phyloP scores from a whole-genome alignment of 139 green algal species.

The Picochlorum sp. region DNA sequence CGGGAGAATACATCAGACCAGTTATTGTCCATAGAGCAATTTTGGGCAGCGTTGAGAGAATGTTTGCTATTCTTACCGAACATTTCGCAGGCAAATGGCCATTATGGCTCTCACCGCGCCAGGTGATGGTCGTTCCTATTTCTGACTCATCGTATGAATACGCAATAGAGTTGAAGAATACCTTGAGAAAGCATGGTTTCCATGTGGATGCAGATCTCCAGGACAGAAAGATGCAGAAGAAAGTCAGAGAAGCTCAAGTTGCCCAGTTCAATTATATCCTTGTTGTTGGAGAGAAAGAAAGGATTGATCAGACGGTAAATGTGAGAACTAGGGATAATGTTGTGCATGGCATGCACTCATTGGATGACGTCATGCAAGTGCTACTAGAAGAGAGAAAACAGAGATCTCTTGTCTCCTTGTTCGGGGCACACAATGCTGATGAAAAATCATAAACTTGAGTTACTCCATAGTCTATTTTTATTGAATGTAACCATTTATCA shows the following conservation, averaged over 20 bases:
- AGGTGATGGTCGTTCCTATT: conserved; percentile 97
- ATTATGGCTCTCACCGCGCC: conserved; percentile 88
- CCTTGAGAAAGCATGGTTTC: conserved; percentile 50
- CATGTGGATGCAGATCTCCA: conserved; percentile 68
- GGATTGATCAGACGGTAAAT: conserved; percentile 65
- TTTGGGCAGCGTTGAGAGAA: conserved; percentile 92
- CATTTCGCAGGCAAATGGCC: conserved; percentile 97
- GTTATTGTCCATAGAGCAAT: conserved; percentile 97
- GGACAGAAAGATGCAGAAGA: conserved; percentile 97
- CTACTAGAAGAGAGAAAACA: conserved; percentile 18
- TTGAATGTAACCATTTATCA: too few relatives aligned
- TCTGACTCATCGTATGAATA: conserved; percentile 64
- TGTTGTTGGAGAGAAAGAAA: conserved; percentile 79
- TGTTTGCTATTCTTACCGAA: conserved; percentile 98
- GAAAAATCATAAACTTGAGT: too few relatives aligned
- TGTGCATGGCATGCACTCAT: conserved; percentile 42
- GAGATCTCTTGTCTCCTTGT: conserved; percentile 12
- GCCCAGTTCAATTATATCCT: conserved; percentile 98
- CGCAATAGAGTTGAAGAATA: conserved; percentile 45
- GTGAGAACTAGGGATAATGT: conserved; percentile 90
- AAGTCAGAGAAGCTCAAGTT: conserved; percentile 91
- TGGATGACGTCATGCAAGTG: conserved; percentile 19
- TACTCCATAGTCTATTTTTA: too few relatives aligned
- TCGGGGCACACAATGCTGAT: too few relatives aligned
- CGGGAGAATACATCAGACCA: conserved; percentile 46